Conservation (phyloP, 768 basidiomycete genomes). For the Leucocoprinus birnbaumii region DNA sequence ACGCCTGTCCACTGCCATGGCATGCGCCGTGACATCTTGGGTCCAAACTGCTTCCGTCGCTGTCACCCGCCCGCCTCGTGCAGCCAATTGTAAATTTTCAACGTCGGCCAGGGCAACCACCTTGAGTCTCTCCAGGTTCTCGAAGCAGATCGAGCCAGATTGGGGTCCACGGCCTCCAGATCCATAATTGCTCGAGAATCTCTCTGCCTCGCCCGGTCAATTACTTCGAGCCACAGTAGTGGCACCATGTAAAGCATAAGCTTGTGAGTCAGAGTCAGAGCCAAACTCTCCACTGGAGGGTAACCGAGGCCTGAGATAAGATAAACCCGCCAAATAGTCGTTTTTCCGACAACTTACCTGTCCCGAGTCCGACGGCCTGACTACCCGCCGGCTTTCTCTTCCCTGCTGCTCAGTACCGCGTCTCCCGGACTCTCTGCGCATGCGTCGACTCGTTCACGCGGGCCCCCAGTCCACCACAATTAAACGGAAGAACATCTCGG, state of each 20-base stretch:
- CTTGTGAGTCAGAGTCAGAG: background rate
- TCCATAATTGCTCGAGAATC: slow-evolving; percentile 8
- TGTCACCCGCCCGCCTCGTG: slow-evolving; percentile 5
- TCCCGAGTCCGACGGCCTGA: background rate
- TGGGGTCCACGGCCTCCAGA: background rate
- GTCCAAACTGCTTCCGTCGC: slow-evolving; percentile 1
- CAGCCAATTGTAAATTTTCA: background rate
- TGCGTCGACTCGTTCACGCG: background rate
- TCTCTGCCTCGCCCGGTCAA: background rate
- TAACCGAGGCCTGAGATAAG: background rate
- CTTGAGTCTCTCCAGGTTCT: background rate
- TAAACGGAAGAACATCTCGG: background rate
- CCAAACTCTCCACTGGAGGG: background rate
- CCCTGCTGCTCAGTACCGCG: background rate
- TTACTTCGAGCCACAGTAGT: background rate
- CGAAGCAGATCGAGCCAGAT: background rate
- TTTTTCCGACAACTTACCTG: background rate
- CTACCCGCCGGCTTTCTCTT: background rate
- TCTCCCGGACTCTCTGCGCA: background rate
- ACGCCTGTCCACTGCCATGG: background rate
- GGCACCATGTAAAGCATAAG: background rate
- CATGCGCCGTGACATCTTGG: background rate
- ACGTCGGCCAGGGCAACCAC: background rate
- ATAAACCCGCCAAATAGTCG: background rate
- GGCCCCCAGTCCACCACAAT: background rate